phyloP scores from a whole-genome alignment of 2,329 filamentous ascomycete species.

The Aspergillus sp. region DNA sequence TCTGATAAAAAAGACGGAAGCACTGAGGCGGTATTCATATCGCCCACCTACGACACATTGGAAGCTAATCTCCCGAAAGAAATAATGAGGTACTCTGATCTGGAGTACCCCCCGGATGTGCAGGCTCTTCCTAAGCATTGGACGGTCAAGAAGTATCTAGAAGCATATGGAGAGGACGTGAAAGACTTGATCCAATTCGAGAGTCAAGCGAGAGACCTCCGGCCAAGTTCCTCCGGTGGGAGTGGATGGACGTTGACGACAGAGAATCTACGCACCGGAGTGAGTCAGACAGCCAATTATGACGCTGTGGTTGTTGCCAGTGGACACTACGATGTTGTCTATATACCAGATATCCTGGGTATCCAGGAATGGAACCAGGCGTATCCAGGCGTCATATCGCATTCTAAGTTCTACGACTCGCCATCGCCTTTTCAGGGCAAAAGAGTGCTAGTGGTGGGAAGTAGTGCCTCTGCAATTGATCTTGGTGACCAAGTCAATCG shows the following conservation, averaged over 20 bases:
- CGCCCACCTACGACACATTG: constrained; percentile 71
- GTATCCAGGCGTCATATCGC: constrained; percentile 55
- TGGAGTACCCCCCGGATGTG: constrained; percentile 53
- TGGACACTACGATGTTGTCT: constrained; percentile 65
- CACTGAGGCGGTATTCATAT: constrained; percentile 57
- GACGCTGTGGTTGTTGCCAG: constrained; percentile 69
- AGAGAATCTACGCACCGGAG: constrained; percentile 41
- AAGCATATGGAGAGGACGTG: constrained; percentile 62
- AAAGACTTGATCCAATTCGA: constrained; percentile 60
- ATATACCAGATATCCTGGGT: constrained; percentile 55
- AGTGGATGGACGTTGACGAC: constrained; percentile 55
- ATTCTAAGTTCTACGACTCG: constrained; percentile 72
- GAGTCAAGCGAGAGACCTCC: constrained; percentile 59
- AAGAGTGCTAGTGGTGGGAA: constrained; percentile 77
- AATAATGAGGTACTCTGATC: constrained; percentile 72
- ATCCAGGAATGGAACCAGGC: constrained; percentile 51
- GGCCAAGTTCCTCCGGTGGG: constrained; percentile 26
- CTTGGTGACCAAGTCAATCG: constrained; percentile 67
- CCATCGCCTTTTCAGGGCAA: constrained; percentile 56
- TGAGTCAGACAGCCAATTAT: constrained; percentile 44
- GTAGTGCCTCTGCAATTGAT: constrained; percentile 74
- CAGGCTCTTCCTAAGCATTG: constrained; percentile 68
- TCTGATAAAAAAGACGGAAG: constrained; percentile 12
- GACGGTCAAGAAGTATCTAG: constrained; percentile 64
- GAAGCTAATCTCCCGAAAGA: constrained; percentile 80